phyloP scores from a whole-genome alignment of 345 rosid genomes.

The Camelina sativa region DNA sequence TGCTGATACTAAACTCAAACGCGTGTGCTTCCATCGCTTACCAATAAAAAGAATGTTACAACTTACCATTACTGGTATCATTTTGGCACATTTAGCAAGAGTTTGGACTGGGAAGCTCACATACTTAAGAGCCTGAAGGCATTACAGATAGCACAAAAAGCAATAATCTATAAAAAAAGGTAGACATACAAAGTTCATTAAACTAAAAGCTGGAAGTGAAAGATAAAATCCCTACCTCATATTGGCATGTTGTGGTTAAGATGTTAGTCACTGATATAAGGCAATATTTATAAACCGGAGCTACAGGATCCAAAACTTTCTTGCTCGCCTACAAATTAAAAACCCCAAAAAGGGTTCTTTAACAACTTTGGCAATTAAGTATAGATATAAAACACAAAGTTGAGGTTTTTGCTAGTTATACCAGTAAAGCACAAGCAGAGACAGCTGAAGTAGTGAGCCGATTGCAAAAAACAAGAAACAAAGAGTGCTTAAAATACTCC shows the following conservation, averaged over 20 bases:
- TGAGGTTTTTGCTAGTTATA: constrained; percentile 33
- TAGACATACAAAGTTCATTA: not conserved
- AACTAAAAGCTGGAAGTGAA: not conserved
- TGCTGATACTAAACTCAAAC: not conserved
- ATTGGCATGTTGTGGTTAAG: constrained; percentile 89
- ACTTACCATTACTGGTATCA: constrained; percentile 96
- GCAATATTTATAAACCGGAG: constrained; percentile 84
- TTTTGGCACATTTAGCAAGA: constrained; percentile 92
- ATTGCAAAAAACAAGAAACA: constrained; percentile 92
- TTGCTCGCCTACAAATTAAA: constrained; percentile 63
- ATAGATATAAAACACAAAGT: constrained; percentile 20
- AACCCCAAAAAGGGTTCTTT: not conserved
- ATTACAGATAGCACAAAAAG: constrained; percentile 24
- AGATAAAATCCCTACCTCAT: constrained; percentile 60
- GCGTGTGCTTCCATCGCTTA: not conserved
- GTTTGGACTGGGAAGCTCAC: constrained; percentile 94
- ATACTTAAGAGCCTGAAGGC: constrained; percentile 82
- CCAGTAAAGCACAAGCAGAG: constrained; percentile 76
- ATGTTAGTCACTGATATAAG: constrained; percentile 76
- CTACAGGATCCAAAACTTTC: constrained; percentile 80
- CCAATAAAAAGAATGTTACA: not conserved
- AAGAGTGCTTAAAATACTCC: constrained; percentile 72
- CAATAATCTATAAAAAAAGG: not conserved
- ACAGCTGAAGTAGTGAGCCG: constrained; percentile 80
- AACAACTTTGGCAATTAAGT: not conserved